A percentile compares a stretch with the other conserved stretches of the same genome.
Evolutionary conservation across 306 rosid species (phyloP).

Genomic region (Citrullus colocynthis): DNA sequence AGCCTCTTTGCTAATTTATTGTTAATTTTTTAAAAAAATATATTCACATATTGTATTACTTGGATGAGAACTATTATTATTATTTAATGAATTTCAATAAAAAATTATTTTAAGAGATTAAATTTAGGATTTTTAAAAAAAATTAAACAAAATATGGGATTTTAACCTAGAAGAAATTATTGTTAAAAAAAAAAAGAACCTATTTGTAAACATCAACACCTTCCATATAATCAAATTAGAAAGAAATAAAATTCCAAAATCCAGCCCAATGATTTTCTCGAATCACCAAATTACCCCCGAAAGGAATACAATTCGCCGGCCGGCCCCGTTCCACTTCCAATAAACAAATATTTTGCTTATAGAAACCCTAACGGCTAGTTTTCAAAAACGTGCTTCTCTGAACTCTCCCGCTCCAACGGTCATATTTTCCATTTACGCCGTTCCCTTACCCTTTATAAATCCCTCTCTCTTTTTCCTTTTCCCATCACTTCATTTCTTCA

Average conservation of each 20-base stretch:
- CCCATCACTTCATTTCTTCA: not conserved
- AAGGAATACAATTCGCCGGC: not conserved
- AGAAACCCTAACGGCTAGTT: constrained; percentile 60
- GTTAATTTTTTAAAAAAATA: no score
- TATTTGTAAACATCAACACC: no score
- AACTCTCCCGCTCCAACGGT: constrained; percentile 65
- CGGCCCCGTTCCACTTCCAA: not conserved
- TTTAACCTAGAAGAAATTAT: no score
- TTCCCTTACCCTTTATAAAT: constrained; percentile 22
- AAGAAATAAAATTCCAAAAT: not conserved
- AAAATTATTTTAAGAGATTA: no score
- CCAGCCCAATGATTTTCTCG: not conserved
- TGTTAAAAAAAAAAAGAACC: no score
- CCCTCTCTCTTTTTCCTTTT: not conserved
- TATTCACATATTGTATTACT: no score
- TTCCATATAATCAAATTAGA: no score
- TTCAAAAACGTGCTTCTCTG: not conserved
- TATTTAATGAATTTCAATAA: no score
- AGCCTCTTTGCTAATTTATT: no score
- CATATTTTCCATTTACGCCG: constrained; percentile 25
- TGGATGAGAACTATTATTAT: no score
- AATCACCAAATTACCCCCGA: not conserved
- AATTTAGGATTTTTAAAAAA: no score
- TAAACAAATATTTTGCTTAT: not conserved
- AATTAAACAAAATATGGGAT: no score